A percentile compares a stretch with the other conserved stretches of the same genome.
phyloP scores from a whole-genome alignment of 2,329 filamentous ascomycete genomes.

The Fusarium buharicum region DNA sequence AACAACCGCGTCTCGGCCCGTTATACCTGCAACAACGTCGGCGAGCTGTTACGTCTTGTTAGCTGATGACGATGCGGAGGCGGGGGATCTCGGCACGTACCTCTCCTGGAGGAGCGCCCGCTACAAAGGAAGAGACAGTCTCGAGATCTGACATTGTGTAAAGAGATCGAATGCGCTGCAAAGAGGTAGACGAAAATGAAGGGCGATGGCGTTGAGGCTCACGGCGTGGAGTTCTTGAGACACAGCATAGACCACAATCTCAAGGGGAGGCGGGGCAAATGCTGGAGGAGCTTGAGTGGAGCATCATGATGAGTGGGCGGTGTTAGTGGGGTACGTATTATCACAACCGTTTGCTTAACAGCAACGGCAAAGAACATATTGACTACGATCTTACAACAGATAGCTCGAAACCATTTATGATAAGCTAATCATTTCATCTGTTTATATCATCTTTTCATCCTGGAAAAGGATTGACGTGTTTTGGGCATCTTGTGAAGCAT shows the following conservation, averaged over 20 bases:
- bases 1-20: neutral
- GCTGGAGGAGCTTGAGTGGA: conserved; percentile 39
- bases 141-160: conserved; percentile 53
- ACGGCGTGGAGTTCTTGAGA: conserved; percentile 33
- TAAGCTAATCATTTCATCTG: no score
- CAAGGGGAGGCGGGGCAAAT: conserved; percentile 43
- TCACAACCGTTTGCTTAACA: neutral
- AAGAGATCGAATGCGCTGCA: conserved; percentile 18
- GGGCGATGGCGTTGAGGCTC: conserved; percentile 37
- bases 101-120: conserved; percentile 96
- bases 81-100: conserved; percentile 62
- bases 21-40: conserved; percentile 85
- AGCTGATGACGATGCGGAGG: conserved; percentile 44
- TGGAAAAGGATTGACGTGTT: no score
- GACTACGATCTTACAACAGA: no score
- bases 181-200: conserved; percentile 7
- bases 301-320: conserved; percentile 16
- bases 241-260: conserved; percentile 23
- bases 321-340: conserved; percentile 26
- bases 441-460: no score
- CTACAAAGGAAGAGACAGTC: conserved; percentile 82
- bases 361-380: neutral
- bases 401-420: no score
- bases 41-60: conserved; percentile 68
- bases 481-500: no score